Evolutionary conservation across 2,329 filamentous ascomycete species (phyloP), one percentile per base, ranked within the genome.

Genomic region (Aspergillus sp.): DNA sequence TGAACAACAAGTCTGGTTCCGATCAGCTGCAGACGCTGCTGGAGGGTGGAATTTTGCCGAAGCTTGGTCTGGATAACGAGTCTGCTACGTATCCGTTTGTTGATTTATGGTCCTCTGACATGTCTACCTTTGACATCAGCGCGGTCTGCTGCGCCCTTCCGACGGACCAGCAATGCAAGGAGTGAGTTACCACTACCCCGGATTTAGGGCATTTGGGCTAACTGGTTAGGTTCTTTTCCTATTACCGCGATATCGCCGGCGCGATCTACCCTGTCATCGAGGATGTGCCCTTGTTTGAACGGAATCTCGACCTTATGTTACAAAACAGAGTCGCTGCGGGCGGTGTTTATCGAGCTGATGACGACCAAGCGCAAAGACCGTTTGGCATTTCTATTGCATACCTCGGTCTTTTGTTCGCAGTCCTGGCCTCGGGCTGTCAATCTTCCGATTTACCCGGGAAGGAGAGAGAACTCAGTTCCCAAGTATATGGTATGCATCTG

Each of bases 51-150:
- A 84, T 87, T 62, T 71, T 87, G 20, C 84, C 85, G 0, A 82
- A 87, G 54, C 79, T 87, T 56, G 85, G 85, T 3, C 75, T 87
- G 34, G 85, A 87, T 65, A 87, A 87, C 62, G 84, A 87, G 64
- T 84, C 81, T 38, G 83, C 83, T 4, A 87, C 84, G 8, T 87
- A 87, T 65, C 85, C 85, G 6, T 87, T 87, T 64, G 83, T 87
- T 26, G 85, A 87, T 65, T 72, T 87, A 3, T 87, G 84, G 84
- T 85, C 85, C 5, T 83, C 83, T 2, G 83, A 86, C 56, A 83
- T 81, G 49, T 84, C 82, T 1, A 76, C 83, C 5, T 78, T 82
- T 59, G 81, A 85, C 64, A 78, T 85, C 5, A 80, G 77, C 56
- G 83, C 85, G 52, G 77, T 87, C 2, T 83, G 82, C 36, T 83